phyloP scores from a whole-genome alignment of 768 basidiomycete species.

The Tulasnella sp. region DNA sequence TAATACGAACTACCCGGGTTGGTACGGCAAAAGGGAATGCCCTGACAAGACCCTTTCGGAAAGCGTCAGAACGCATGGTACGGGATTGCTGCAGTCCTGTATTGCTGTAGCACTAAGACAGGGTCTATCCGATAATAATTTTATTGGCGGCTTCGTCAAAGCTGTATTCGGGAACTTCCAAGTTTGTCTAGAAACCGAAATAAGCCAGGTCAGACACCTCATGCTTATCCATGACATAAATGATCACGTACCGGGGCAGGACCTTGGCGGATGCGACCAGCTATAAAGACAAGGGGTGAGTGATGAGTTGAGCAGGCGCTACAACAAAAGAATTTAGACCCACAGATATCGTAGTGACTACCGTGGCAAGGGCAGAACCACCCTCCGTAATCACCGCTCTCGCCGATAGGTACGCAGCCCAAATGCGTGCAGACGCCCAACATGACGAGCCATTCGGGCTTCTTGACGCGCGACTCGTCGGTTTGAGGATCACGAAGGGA shows the following conservation, averaged over 20 bases:
- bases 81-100: too few species aligned
- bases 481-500: slow-evolving; percentile 79
- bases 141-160: slow-evolving; percentile 82
- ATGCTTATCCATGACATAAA: not conserved
- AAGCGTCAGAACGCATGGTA: too few species aligned
- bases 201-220: slow-evolving; percentile 3
- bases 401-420: slow-evolving; percentile 97
- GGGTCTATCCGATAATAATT: slow-evolving; percentile 71
- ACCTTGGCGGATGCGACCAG: slow-evolving; percentile 90
- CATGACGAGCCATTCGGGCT: slow-evolving; percentile 94
- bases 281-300: slow-evolving; percentile 30
- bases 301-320: too few species aligned
- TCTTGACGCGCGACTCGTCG: slow-evolving; percentile 80
- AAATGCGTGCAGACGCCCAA: slow-evolving; percentile 92
- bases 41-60: too few species aligned
- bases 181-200: slow-evolving; percentile 52
- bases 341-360: slow-evolving; percentile 95
- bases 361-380: slow-evolving; percentile 99
- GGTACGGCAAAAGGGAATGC: too few species aligned
- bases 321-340: too few species aligned
- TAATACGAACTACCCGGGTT: too few species aligned
- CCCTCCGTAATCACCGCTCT: slow-evolving; percentile 93
- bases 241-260: slow-evolving; percentile 71
- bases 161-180: slow-evolving; percentile 82
- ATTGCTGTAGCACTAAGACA: too few species aligned